Base-by-base conservation (phyloP, 306 rosid species). In the Benincasa hispida region DNA sequence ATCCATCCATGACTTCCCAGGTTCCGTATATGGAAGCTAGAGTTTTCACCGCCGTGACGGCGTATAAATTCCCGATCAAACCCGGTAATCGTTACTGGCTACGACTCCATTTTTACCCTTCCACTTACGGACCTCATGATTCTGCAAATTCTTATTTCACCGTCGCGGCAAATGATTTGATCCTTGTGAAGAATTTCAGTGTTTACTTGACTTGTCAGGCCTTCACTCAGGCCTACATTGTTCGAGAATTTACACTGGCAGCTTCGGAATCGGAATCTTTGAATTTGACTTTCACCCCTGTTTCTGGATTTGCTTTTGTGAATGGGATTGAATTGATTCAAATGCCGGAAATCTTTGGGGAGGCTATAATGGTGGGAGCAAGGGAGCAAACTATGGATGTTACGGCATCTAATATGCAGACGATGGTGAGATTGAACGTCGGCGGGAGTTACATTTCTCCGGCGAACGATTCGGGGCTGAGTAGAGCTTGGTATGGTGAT, bases 91-190 rank as follows among this genome's bases (percentile, higher is more conserved):
- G 89, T 10, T 83, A 83, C 50, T 81, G 80, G 79, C 87, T 86
- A 19, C 78, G 89, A 30, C 84, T 86, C 41, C 85, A 86, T 81
- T 86, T 86, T 66, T 86, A 86, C 34, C 89, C 89, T 56, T 56
- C 89, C 2, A 60, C 72, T 7, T 86, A 83, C 19, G 87, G 87
- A 27, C 19, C 82, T 35, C 61, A 83, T 79, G 82, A 86, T 39
- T 84, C 85, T 9, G 74, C 57, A n/a, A 74, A 48, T 25, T 47
- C 89, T 47, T 83, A 30, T 79, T 81, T 83, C 75, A 56, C 81
- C 7, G 87, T 86, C n/a, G 12, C 69, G 10, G 85, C 80, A 12
- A 79, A 81, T 37, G 83, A 74, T 17, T 50, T 83, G 27, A 79
- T 78, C 41, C 83, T 86, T 17, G 15, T 81, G 83, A 78, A 81